Evolutionary conservation across 352 stramenopile genomes (phyloP).

Genomic region (Pythium guiyangense): DNA sequence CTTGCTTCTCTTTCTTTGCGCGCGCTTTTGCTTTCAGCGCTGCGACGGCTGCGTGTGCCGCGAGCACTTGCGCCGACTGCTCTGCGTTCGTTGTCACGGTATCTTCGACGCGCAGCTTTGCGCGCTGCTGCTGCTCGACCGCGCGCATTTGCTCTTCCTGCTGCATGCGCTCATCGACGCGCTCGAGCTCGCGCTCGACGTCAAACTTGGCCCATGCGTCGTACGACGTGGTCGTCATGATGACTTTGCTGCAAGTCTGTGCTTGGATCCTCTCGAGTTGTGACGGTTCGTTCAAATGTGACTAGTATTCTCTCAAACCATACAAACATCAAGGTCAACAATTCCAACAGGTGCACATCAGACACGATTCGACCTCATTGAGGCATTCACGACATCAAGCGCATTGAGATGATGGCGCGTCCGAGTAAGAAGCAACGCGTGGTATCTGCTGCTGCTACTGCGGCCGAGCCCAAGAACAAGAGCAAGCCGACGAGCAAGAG

Average conservation of each 20-base stretch:
- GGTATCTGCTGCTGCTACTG: no score
- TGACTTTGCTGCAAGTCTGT: no score
- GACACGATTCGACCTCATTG: no score
- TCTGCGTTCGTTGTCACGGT: constrained; percentile 32
- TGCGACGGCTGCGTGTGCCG: constrained; percentile 58
- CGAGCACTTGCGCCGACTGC: constrained; percentile 54
- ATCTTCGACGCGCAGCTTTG: constrained; percentile 50
- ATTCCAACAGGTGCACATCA: no score
- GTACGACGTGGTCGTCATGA: constrained; percentile 48
- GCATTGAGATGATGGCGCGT: no score
- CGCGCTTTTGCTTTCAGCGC: constrained; percentile 34
- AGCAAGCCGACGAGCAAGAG: no score
- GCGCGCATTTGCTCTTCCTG: constrained; percentile 27
- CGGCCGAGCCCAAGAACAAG: no score
- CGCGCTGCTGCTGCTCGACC: constrained; percentile 26
- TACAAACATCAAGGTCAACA: background rate
- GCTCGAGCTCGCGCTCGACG: constrained; percentile 59
- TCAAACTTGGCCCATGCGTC: constrained; percentile 59
- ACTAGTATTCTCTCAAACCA: no score
- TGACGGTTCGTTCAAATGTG: background rate
- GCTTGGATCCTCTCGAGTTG: no score
- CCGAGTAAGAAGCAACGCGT: no score
- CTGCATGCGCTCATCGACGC: constrained; percentile 36
- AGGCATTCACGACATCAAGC: no score
- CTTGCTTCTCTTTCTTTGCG: background rate